Evolutionary conservation across 768 basidiomycete species (phyloP).

Genomic region (Clavaria fumosa): DNA sequence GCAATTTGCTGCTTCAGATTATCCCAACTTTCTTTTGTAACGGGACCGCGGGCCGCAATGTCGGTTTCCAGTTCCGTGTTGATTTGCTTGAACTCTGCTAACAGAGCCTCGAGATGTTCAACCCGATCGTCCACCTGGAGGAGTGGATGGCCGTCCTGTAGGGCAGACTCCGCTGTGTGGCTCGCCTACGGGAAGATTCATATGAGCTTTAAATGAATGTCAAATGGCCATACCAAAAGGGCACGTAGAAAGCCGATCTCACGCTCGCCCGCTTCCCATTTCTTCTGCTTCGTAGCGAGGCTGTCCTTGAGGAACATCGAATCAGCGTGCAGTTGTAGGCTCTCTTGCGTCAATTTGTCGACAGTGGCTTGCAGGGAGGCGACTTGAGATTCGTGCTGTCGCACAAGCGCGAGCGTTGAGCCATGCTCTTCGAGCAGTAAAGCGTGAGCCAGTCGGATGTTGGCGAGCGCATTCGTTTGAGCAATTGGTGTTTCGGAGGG

Average conservation of each 20-base stretch:
- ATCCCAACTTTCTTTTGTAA: too few relatives aligned
- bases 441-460: slow-evolving; percentile 46
- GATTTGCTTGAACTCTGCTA: too few relatives aligned
- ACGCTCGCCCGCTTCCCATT: slow-evolving; percentile 27
- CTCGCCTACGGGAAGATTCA: too few relatives aligned
- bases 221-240: too few relatives aligned
- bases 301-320: slow-evolving; percentile 26
- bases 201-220: too few relatives aligned
- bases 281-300: slow-evolving; percentile 17
- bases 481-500: slow-evolving; percentile 36
- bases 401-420: slow-evolving; percentile 34
- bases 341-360: slow-evolving; percentile 21
- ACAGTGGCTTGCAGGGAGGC: slow-evolving; percentile 23
- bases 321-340: slow-evolving; percentile 22
- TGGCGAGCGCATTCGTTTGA: slow-evolving; percentile 40
- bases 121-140: too few relatives aligned
- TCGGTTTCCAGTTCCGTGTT: too few relatives aligned
- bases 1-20: too few relatives aligned
- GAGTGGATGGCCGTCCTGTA: too few relatives aligned
- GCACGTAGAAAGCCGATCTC: slow-evolving; percentile 56
- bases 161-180: too few relatives aligned
- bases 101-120: too few relatives aligned
- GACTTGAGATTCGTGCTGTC: slow-evolving; percentile 38
- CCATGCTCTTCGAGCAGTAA: slow-evolving; percentile 55
- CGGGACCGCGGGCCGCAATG: too few relatives aligned